phyloP scores from a whole-genome alignment of 306 rosid genomes.

The Cucumis melo region DNA sequence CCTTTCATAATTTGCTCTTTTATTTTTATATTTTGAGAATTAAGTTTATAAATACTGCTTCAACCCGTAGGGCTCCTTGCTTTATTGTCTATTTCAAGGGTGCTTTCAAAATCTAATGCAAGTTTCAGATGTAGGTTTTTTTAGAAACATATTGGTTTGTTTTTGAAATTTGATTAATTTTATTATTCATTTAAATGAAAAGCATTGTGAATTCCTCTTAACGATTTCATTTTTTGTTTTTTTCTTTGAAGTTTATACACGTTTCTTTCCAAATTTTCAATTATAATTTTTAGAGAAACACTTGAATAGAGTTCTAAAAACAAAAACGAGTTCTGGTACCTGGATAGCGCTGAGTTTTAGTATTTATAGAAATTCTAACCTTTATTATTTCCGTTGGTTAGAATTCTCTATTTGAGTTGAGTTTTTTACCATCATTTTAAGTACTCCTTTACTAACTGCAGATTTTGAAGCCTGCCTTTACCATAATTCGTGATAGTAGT shows the following conservation, averaged over 20 bases:
- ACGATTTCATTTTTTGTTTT: too few species aligned
- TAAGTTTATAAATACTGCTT: too few species aligned
- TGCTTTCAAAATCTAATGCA: background rate
- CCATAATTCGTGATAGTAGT: slow-evolving; percentile 54
- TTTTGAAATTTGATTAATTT: too few species aligned
- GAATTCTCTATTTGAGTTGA: background rate
- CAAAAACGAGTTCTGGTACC: too few species aligned
- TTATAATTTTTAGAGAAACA: too few species aligned
- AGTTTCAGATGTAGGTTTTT: background rate
- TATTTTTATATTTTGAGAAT: too few species aligned
- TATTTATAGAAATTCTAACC: background rate
- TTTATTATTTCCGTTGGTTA: background rate
- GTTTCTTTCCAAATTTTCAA: too few species aligned
- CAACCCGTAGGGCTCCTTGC: background rate
- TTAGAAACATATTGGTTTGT: too few species aligned
- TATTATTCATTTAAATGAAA: background rate
- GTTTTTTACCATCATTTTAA: background rate
- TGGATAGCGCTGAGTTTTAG: background rate
- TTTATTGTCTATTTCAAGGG: background rate
- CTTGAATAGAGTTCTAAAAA: too few species aligned
- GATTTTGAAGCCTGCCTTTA: slow-evolving; percentile 96
- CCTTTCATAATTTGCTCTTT: too few species aligned
- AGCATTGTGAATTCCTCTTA: too few species aligned
- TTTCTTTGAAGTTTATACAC: too few species aligned
- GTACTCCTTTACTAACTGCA: slow-evolving; percentile 17